Evolutionary conservation across 176 grass and related monocot genomes (phyloP), one percentile per base, ranked within the genome.

Genomic region (Typha latifolia): DNA sequence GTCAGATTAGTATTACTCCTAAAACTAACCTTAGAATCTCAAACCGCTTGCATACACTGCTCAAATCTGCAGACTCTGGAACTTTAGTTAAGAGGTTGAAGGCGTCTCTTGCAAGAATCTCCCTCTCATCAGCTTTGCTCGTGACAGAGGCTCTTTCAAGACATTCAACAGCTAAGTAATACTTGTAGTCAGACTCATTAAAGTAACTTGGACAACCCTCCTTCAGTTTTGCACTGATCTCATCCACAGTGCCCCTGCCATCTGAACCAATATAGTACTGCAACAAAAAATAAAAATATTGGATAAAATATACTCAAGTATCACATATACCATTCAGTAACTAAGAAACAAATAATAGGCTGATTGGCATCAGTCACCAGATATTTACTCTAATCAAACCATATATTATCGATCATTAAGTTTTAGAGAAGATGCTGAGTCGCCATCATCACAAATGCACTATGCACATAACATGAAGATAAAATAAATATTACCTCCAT

Each of bases 121-220:
- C 85, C 76, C 78, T 80, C 70, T 92, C 85, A 15, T 89, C 85
- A 29, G 82, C 56, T 53, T 84, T 85, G 29, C 79, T 76, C 68
- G 76, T 70, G 26, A 82, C 50, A 77, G 82, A 89, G 19, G 88
- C 93, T 84, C 74, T 91, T 78, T 97, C 93, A 26, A 97, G 88
- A 63, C 79, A 84, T 72, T 97, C 93, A 49, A 97, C 88, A 81
- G 93, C 88, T 32, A 91, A 77, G 76, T 89, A 97, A 75, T 89
- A 97, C 75, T 90, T 89, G 74, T 92, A 88, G 57, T 92, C 89
- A 53, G 88, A 82, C 70, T 97, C 87, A 34, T 92, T 97, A 67
- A 89, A 97, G 65, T 97, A 97, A 86, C 93, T 97, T 74, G 93
- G 93, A 64, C 93, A 97, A 49, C 88, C 88, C 62, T 92, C 88